Conservation (phyloP, 805 yeast genomes). For the Lachancea dasiensis region DNA sequence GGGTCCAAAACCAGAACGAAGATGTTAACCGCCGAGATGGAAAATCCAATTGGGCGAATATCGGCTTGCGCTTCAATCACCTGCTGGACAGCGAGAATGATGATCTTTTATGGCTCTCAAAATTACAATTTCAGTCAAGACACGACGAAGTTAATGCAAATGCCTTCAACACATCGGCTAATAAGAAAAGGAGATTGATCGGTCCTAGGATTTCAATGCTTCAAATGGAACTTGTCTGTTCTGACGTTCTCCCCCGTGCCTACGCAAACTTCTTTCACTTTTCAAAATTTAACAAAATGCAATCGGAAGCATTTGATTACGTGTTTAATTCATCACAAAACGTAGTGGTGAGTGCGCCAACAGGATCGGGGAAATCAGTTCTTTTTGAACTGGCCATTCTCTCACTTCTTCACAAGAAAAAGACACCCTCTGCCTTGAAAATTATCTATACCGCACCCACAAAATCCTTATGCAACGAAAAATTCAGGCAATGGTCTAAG, state of each 20-base stretch:
- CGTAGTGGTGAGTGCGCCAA: constrained; percentile 48
- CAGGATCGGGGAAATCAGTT: constrained; percentile 57
- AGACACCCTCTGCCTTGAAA: constrained; percentile 26
- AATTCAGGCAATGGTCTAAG: constrained; percentile 40
- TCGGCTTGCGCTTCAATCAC: neutral
- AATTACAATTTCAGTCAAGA: neutral
- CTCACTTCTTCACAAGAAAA: constrained; percentile 28
- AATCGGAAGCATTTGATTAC: constrained; percentile 37
- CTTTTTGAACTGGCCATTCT: constrained; percentile 49
- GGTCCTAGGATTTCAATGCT: too few relatives aligned
- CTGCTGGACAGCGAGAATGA: neutral
- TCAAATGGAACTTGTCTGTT: constrained; percentile 3
- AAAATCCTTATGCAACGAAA: constrained; percentile 50
- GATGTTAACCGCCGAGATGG: neutral
- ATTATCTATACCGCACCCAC: constrained; percentile 54
- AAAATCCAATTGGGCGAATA: neutral
- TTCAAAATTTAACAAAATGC: constrained; percentile 42
- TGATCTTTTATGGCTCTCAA: neutral
- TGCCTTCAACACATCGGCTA: too few relatives aligned
- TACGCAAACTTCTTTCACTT: constrained; percentile 24
- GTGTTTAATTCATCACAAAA: constrained; percentile 36
- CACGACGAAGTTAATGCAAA: too few relatives aligned
- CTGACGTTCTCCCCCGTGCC: constrained; percentile 34
- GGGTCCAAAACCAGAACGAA: neutral
- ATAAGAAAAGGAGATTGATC: too few relatives aligned